These are phyloP conservation scores for Bodo saltans DNA, from an alignment of 78 protist species.

Conservation along the genomic window DNA sequence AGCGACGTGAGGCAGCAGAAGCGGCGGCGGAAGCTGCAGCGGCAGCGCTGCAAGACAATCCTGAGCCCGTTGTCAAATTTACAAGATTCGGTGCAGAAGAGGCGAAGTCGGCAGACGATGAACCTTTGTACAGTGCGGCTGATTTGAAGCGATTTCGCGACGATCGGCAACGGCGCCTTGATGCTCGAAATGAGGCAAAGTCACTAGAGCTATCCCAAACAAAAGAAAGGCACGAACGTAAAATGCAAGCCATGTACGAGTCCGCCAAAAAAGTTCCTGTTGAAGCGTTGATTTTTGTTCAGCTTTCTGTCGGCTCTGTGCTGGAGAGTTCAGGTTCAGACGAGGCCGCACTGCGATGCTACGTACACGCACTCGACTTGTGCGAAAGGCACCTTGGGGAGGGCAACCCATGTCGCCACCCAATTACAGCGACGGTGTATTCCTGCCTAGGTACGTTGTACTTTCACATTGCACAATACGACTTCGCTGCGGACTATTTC, in stretches of 20 bases:
- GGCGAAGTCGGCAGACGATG: no score
- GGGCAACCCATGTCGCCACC: slow-evolving; percentile 2
- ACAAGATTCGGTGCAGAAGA: no score
- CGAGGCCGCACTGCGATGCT: slow-evolving; percentile 4
- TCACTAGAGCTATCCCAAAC: neutral
- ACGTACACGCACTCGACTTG: neutral
- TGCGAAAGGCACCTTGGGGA: neutral
- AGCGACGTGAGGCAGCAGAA: no score
- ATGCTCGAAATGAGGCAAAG: neutral
- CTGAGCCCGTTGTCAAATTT: no score
- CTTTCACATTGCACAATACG: slow-evolving; percentile 13
- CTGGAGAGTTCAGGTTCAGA: neutral
- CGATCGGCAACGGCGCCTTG: no score
- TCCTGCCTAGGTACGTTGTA: slow-evolving; percentile 12
- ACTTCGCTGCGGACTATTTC: slow-evolving; percentile 32
- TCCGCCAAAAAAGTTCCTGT: neutral
- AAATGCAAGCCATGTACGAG: neutral
- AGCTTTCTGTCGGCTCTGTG: neutral
- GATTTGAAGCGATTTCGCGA: no score
- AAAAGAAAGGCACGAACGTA: no score
- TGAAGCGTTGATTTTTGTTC: neutral
- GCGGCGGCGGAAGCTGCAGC: neutral
- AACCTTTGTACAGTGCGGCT: no score
- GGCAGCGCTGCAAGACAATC: no score
- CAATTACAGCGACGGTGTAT: neutral